Base-by-base conservation (phyloP, 78 protist genomes). In the Anaeramoeba flamelloides region DNA sequence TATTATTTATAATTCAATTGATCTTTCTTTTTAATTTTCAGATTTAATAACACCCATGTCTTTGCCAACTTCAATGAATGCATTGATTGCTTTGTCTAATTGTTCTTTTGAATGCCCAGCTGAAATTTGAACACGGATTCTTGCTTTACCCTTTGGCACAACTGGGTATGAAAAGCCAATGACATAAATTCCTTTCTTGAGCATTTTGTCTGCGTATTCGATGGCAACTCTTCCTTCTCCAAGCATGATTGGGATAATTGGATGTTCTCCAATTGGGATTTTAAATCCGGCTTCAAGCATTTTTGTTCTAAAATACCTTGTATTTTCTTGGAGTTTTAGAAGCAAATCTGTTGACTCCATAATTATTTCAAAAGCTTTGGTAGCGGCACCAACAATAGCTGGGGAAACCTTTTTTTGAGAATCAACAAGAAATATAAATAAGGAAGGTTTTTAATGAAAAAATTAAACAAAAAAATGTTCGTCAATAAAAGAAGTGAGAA, bases 201-300 rank as follows among this genome's bases (percentile, higher is more conserved):
- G 84, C 90, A 90, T 84, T 2, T 34, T 75, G 39, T 90, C 90
- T 0, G 93, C 88, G 8, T 90, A 82, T 22, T 82, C 75, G 39
- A 86, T 0, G 33, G 93, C 93, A 0, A 90, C 41, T 2, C 65
- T 0, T 0, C 91, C 92, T 64, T 90, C 92, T 36, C 87, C 87
- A 4, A 91, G 79, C 92, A 89, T 82, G 33, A 91, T 88, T 17
- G 94, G 93, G 2, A 38, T 87, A 76, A 91, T 91, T 26, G 94
- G 93, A 36, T 77, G 82, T 12, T 41, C 40, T 65, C 77, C 65
- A 4, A 78, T 41, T 39, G 1, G 0, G 1, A 90, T 8, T 3
- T 12, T 37, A 75, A 90, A 90, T 34, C 92, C 92, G 31, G 91
- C 92, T 0, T 0, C 87, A 3, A 1, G 81, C 92, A 90, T 90